Conservation (phyloP, 176 grass and related monocot species). For the Ampelocalamus luodianensis region DNA sequence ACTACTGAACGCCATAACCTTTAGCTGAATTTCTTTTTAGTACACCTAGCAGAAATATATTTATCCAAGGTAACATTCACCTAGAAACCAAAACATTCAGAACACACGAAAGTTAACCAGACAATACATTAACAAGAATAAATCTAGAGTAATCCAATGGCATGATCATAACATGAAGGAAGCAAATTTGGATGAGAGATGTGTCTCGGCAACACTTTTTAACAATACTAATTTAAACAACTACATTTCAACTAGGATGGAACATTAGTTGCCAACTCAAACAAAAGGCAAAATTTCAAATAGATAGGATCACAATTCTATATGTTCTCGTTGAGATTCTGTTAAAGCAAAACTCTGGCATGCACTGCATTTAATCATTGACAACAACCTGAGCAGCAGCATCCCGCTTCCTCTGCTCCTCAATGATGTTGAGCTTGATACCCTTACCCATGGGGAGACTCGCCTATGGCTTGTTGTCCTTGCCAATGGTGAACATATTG, state of each 20-base stretch:
- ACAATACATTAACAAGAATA: neutral
- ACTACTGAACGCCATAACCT: too few relatives aligned
- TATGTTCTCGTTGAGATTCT: neutral
- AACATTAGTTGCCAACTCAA: neutral
- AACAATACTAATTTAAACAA: neutral
- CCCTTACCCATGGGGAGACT: too few relatives aligned
- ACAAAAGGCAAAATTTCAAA: neutral
- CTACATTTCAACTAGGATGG: neutral
- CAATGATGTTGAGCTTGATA: neutral
- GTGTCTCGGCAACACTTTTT: neutral
- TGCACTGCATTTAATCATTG: neutral
- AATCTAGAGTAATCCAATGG: neutral
- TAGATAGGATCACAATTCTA: neutral
- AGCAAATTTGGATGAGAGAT: neutral
- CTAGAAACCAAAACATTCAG: neutral
- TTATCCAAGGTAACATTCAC: too few relatives aligned
- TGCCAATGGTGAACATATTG: neutral
- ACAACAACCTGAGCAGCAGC: neutral
- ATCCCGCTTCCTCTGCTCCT: neutral
- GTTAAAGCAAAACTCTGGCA: neutral
- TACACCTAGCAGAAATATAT: too few relatives aligned
- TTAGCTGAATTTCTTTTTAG: too few relatives aligned
- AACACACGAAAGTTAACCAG: neutral
- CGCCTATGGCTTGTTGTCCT: too few relatives aligned
- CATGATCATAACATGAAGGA: neutral